Conservation (phyloP, 345 rosid genomes). For the Euclidium syriacum region DNA sequence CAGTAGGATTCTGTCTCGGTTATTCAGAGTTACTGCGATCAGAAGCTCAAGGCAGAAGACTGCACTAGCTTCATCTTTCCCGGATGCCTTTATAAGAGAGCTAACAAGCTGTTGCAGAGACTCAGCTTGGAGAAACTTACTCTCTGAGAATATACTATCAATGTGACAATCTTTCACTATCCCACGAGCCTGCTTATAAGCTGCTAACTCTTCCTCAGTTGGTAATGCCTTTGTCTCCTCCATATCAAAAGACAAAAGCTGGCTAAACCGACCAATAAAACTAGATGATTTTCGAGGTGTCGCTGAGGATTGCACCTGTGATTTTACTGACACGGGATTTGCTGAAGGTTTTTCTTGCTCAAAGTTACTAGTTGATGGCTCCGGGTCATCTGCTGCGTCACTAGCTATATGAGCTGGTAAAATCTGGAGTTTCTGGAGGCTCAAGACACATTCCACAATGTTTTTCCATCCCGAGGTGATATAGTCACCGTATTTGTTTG, state of each 20-base stretch:
- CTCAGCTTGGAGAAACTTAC: conserved; percentile 72
- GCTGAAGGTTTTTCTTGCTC: conserved; percentile 36
- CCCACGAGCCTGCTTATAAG: conserved; percentile 44
- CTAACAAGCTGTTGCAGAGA: conserved; percentile 55
- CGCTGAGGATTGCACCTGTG: conserved; percentile 25
- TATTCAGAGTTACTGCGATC: conserved; percentile 56
- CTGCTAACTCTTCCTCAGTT: conserved; percentile 55
- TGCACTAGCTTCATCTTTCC: conserved; percentile 44
- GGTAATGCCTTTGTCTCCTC: conserved; percentile 60
- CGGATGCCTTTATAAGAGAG: conserved; percentile 50
- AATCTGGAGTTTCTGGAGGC: conserved; percentile 62
- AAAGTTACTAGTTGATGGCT: conserved; percentile 37
- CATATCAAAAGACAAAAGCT: conserved; percentile 55
- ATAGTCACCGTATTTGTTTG: conserved; percentile 60
- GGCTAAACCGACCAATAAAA: conserved; percentile 65
- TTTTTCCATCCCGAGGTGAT: conserved; percentile 60
- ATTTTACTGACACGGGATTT: conserved; percentile 27
- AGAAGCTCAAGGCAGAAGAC: conserved; percentile 71
- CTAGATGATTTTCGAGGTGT: conserved; percentile 49
- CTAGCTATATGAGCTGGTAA: conserved; percentile 53
- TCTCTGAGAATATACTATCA: conserved; percentile 63
- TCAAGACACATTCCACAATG: conserved; percentile 52
- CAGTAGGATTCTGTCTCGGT: conserved; percentile 67
- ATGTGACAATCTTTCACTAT: conserved; percentile 53
- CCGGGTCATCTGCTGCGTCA: conserved; percentile 55